A percentile compares a stretch with the other conserved stretches of the same genome.
These are phyloP conservation scores for Arthrobotrys sinensis DNA, from an alignment of 2,329 filamentous ascomycete genomes.

Conservation along the genomic window DNA sequence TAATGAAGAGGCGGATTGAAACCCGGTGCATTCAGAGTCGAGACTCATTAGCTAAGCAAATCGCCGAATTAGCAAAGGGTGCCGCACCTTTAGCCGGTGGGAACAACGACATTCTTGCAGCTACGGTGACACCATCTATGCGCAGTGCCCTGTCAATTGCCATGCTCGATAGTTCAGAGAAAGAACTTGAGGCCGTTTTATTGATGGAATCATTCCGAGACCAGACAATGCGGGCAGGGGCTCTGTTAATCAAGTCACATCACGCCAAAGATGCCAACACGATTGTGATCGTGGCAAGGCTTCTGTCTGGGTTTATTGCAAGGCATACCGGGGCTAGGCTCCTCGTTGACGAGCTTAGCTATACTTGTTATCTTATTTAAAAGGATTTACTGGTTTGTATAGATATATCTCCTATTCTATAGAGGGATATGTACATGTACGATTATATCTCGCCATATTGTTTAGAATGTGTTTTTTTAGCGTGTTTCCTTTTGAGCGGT, in stretches of 20 bases:
- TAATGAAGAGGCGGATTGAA: slow-evolving; percentile 3
- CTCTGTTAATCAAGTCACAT: slow-evolving; percentile 13
- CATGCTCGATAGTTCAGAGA: not conserved
- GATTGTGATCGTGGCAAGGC: slow-evolving; percentile 1
- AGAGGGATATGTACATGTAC: not conserved
- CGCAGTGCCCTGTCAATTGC: slow-evolving; percentile 28
- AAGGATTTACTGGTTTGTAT: not conserved
- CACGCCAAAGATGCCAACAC: not conserved
- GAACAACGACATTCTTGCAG: not conserved
- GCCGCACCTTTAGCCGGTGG: not conserved
- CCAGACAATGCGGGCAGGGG: slow-evolving; percentile 11
- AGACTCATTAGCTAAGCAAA: slow-evolving; percentile 6
- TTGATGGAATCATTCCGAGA: slow-evolving; percentile 25
- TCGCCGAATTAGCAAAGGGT: not conserved
- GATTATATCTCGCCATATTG: not conserved
- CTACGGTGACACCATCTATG: not conserved
- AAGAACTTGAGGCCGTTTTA: slow-evolving; percentile 24
- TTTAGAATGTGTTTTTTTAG: not conserved
- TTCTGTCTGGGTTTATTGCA: slow-evolving; percentile 31
- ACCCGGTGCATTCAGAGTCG: slow-evolving; percentile 3
- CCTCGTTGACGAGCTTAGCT: slow-evolving; percentile 8
- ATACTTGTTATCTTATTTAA: slow-evolving; percentile 11
- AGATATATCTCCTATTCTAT: too few species aligned
- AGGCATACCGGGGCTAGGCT: slow-evolving; percentile 5
- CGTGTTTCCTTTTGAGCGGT: not conserved